phyloP scores from a whole-genome alignment of 108 stramenopile species.

The Schizochytrium sp. region DNA sequence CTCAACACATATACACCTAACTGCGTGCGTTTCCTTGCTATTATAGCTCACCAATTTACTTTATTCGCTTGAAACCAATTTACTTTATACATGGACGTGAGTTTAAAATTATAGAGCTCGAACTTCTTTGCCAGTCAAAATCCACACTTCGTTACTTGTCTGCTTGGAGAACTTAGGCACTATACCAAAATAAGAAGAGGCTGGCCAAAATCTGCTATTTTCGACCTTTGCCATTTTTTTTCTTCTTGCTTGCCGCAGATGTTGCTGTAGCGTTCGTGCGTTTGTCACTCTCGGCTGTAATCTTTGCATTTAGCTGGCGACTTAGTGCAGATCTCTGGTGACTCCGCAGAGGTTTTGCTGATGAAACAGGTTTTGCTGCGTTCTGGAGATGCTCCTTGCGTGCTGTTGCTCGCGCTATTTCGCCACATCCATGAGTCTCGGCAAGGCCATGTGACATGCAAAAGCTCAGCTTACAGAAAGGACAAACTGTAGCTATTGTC shows the following conservation, averaged over 20 bases:
- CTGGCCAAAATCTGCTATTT: background rate
- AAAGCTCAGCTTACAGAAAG: conserved; percentile 38
- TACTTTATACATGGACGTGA: too few species aligned
- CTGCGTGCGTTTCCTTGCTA: too few species aligned
- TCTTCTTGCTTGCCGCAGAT: background rate
- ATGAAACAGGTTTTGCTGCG: background rate
- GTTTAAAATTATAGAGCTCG: too few species aligned
- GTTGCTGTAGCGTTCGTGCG: background rate
- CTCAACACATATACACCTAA: too few species aligned
- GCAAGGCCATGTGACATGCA: conserved; percentile 26
- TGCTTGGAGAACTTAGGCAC: too few species aligned
- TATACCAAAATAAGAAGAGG: too few species aligned
- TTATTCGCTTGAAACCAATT: too few species aligned
- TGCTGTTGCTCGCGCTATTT: background rate
- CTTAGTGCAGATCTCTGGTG: conserved; percentile 2
- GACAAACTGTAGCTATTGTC: background rate
- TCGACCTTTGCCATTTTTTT: background rate
- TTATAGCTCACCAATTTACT: too few species aligned
- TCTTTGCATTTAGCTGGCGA: conserved; percentile 27
- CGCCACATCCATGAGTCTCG: conserved; percentile 1
- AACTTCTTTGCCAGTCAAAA: too few species aligned
- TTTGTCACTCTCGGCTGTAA: background rate
- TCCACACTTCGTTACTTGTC: too few species aligned
- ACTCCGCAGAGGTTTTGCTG: background rate
- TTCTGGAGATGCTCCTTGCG: background rate